These are phyloP conservation scores for Tuber indicum DNA, from an alignment of 495 filamentous ascomycete species.

Conservation along the genomic window DNA sequence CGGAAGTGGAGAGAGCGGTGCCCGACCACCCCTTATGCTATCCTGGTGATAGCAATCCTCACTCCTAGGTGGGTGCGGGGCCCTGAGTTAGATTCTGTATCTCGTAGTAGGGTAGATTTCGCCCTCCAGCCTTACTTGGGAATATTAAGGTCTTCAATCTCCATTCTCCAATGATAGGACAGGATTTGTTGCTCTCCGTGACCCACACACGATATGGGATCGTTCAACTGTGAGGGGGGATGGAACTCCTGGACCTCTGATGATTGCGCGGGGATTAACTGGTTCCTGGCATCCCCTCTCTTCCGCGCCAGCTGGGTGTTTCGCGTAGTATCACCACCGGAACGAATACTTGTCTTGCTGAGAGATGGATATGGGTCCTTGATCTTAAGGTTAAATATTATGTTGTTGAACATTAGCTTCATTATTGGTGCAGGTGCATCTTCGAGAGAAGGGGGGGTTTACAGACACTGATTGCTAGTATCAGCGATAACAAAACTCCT, in stretches of 20 bases:
- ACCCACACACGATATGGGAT: not conserved
- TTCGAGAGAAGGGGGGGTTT: too few relatives aligned
- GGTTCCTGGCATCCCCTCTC: not conserved
- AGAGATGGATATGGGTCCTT: not conserved
- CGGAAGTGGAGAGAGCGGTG: constrained; percentile 35
- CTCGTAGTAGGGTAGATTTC: too few relatives aligned
- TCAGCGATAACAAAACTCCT: too few relatives aligned
- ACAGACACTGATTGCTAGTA: too few relatives aligned
- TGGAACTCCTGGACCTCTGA: not conserved
- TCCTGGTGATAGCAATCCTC: not conserved
- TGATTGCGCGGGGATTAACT: not conserved
- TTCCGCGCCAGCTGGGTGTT: not conserved
- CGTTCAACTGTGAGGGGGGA: not conserved
- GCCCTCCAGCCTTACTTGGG: too few relatives aligned
- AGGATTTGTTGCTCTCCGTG: too few relatives aligned
- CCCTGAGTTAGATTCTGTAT: not conserved
- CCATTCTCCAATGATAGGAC: too few relatives aligned
- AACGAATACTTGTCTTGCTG: not conserved
- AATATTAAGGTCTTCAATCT: too few relatives aligned
- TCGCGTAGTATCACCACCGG: not conserved
- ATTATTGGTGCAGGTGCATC: too few relatives aligned
- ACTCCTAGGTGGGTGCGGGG: not conserved
- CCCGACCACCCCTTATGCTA: not conserved
- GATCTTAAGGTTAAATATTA: not conserved
- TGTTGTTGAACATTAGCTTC: too few relatives aligned